A percentile compares a stretch with the other conserved stretches of the same genome.
Conservation (phyloP, 2,329 filamentous ascomycete species). For the Dothideomycetes sp. region DNA sequence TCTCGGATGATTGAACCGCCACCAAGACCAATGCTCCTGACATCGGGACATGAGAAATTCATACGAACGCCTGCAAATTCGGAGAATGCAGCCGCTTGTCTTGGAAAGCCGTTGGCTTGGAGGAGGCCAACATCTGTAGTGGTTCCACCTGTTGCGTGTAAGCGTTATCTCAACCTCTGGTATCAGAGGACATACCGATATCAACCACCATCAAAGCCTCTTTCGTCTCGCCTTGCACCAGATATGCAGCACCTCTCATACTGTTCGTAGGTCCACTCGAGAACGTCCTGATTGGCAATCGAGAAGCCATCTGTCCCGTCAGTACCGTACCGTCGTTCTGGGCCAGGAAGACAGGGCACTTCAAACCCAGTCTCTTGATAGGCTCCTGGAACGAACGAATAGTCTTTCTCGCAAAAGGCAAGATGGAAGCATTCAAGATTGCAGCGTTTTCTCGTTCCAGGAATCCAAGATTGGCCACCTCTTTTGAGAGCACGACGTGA, state of each 20-base stretch:
- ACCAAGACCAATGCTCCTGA: slow-evolving; percentile 52
- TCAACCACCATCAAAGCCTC: slow-evolving; percentile 9
- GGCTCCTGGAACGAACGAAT: slow-evolving; percentile 10
- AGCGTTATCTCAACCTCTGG: no score
- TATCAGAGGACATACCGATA: slow-evolving; percentile 1
- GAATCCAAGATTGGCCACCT: slow-evolving; percentile 7
- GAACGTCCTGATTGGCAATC: slow-evolving; percentile 8
- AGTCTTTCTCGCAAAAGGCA: slow-evolving; percentile 8
- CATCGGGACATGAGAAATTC: slow-evolving; percentile 47
- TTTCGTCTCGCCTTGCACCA: background rate
- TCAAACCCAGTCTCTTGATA: slow-evolving; percentile 6
- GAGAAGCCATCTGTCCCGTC: slow-evolving; percentile 2
- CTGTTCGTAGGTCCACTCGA: slow-evolving; percentile 11
- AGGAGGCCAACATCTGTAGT: slow-evolving; percentile 43
- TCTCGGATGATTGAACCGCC: slow-evolving; percentile 48
- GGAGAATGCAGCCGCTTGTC: slow-evolving; percentile 54
- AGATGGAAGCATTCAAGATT: slow-evolving; percentile 5
- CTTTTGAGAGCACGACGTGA: slow-evolving; percentile 9
- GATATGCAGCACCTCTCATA: slow-evolving; percentile 10
- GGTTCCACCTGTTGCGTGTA: slow-evolving; percentile 3
- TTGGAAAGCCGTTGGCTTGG: slow-evolving; percentile 53
- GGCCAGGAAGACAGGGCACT: slow-evolving; percentile 4
- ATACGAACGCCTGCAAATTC: slow-evolving; percentile 54
- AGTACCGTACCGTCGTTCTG: slow-evolving; percentile 9
- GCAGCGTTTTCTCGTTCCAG: slow-evolving; percentile 9